Conservation (phyloP, 139 green algal species). For the Coccomyxa sp. region DNA sequence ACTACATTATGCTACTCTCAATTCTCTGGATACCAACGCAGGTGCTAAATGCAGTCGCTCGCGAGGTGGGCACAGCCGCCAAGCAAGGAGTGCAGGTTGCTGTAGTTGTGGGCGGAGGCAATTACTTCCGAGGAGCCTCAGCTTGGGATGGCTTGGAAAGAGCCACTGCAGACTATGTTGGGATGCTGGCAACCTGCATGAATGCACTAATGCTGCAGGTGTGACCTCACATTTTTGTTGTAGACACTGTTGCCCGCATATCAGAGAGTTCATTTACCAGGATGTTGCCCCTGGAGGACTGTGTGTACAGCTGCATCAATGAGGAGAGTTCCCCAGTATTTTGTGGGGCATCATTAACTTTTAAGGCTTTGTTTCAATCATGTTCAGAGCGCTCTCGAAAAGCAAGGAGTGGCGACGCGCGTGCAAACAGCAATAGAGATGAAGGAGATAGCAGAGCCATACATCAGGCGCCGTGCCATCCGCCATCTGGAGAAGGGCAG, state of each 20-base stretch:
- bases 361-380: no score
- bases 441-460: constrained; percentile 93
- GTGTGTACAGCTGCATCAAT: no score
- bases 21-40: neutral
- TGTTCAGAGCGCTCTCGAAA: constrained; percentile 63
- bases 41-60: constrained; percentile 76
- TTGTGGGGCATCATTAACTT: no score
- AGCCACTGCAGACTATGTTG: constrained; percentile 92
- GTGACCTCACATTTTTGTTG: neutral
- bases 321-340: no score
- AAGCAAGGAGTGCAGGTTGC: constrained; percentile 68
- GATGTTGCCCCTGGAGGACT: no score
- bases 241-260: no score
- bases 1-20: neutral
- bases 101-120: constrained; percentile 93
- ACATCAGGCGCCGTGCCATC: constrained; percentile 92
- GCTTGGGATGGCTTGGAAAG: constrained; percentile 82
- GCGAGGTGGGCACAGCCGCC: constrained; percentile 71
- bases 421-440: constrained; percentile 97
- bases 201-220: constrained; percentile 89
- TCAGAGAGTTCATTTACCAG: no score
- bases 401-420: constrained; percentile 58
- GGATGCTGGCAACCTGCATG: constrained; percentile 99
- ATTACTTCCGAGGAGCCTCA: constrained; percentile 92
- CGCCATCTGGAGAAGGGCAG: constrained; percentile 89